Evolutionary conservation across 441 rosid genomes (phyloP), one percentile per base, ranked within the genome.

Genomic region (Populus hybrid): DNA sequence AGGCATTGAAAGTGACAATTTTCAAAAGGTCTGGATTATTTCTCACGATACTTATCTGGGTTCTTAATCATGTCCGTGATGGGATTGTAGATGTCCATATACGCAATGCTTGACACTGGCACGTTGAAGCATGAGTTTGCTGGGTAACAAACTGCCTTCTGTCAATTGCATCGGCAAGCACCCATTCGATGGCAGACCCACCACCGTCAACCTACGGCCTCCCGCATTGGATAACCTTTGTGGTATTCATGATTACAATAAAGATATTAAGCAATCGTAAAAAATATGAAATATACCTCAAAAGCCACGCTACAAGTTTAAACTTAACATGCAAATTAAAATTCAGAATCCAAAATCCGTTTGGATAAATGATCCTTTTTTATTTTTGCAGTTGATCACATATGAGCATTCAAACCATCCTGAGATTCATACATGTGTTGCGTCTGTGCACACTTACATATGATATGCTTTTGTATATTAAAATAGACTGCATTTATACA

Each of bases 131-230:
- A 73, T 61, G 7, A n/a, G 53, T 42, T 18, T 26, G 50, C 50
- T 21, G 2, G 53, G 75, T 1, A 59, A 7, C 1, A 72, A 11
- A 31, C 75, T 72, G 28, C 68, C 68, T 9, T 75, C 10, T 7
- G 90, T 87, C 80, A 82, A 84, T 76, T 89, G 90, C 33, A 86
- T 33, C 3, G 92, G 94, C 74, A 89, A 76, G 74, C 94, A 90
- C 11, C 92, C 92, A 0, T 84, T 67, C 6, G 94, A 90, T 24
- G 92, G 92, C 64, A 89, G 81, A 75, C 94, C 92, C 4, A 77
- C 79, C 45, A 90, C n/a, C 1, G 70, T 71, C 35, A 90, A 77
- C 65, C 72, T 76, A 18, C 87, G 75, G 64, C 84, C 84, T 29
- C 92, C 94, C 6, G 76, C 80, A 1, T 77, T 69, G 72, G 85